Base-by-base conservation (phyloP, 2,329 filamentous ascomycete species). In the Geosmithia flava region DNA sequence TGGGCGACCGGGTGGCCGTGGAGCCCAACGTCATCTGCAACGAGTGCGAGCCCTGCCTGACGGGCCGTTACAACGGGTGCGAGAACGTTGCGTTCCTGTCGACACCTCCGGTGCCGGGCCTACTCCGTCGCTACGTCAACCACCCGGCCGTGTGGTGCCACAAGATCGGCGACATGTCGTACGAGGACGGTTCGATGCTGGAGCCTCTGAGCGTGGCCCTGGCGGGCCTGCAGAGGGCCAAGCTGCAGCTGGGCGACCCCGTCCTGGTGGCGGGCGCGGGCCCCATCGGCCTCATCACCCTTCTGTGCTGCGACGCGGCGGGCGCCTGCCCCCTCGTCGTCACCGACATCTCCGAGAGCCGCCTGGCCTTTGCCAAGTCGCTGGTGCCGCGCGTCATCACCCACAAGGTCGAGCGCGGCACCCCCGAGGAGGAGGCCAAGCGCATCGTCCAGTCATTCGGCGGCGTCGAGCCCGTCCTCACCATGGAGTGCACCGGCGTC, bases 141-240 rank as follows among this genome's bases (percentile, higher is more conserved):
- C 91, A 96, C 71, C 90, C 88, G 2, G 89, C 90, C 19, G 75
- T 85, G 46, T 96, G 90, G 89, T 96, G 91, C 70, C 88, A 96
- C 74, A 95, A 95, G 74, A 93, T 97, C 56, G 87, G 87, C 45
- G 72, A 87, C 65, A 90, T 97, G 85, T 85, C 81, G 48, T 97
- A 81, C 62, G 91, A 97, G 70, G 81, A 95, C 61, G 93, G 91
- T 47, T 85, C 90, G 15, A 75, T 96, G 68, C 72, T 97, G 42
- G 93, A 97, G 71, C 91, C 91, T 1, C 75, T 97, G 47, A 87
- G 81, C 55, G 93, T 97, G 5, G 87, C 89, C 3, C 75, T 97
- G 40, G 90, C 91, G 2, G 89, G 86, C 15, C 80, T 97, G 68
- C 85, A 95, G 64, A 76, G 91, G 53, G 86, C 88, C 48, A 80